phyloP scores from a whole-genome alignment of 2,329 filamentous ascomycete genomes.

The Ilyonectria mors-panacis region DNA sequence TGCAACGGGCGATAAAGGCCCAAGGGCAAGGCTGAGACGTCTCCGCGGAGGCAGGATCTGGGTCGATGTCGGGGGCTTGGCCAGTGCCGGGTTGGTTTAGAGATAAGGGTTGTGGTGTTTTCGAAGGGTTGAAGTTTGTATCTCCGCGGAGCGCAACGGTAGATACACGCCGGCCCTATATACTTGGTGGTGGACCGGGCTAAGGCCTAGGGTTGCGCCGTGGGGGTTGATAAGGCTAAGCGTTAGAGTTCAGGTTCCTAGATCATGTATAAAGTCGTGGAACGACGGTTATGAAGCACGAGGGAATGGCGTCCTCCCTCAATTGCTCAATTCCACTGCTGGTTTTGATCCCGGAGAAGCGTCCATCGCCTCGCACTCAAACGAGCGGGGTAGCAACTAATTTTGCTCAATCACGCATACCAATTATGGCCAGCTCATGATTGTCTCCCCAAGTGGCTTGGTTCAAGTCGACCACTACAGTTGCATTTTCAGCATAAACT shows the following conservation, averaged over 20 bases:
- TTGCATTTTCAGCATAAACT: too few relatives aligned
- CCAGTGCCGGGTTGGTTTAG: conserved; percentile 32
- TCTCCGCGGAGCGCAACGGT: conserved; percentile 45
- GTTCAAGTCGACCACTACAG: too few relatives aligned
- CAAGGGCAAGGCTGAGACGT: conserved; percentile 36
- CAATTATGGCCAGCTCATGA: too few relatives aligned
- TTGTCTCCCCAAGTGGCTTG: too few relatives aligned
- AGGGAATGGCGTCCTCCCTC: too few relatives aligned
- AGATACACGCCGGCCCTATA: conserved; percentile 42
- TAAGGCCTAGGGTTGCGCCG: conserved; percentile 17
- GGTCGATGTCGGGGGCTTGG: conserved; percentile 29
- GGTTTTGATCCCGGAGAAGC: too few relatives aligned
- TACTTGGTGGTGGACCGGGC: conserved; percentile 36
- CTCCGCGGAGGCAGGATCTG: conserved; percentile 25
- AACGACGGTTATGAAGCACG: neutral
- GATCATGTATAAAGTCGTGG: neutral
- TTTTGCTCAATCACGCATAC: too few relatives aligned
- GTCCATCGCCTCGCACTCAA: too few relatives aligned
- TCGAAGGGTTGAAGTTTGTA: conserved; percentile 39
- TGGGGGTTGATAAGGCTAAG: conserved; percentile 39
- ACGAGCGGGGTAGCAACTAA: too few relatives aligned
- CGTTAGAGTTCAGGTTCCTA: conserved; percentile 8
- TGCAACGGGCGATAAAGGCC: conserved; percentile 37
- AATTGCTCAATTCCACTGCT: too few relatives aligned
- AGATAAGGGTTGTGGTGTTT: conserved; percentile 46